These are phyloP conservation scores for Micromonas pusilla DNA, from an alignment of 139 green algal genomes.

Conservation along the genomic window DNA sequence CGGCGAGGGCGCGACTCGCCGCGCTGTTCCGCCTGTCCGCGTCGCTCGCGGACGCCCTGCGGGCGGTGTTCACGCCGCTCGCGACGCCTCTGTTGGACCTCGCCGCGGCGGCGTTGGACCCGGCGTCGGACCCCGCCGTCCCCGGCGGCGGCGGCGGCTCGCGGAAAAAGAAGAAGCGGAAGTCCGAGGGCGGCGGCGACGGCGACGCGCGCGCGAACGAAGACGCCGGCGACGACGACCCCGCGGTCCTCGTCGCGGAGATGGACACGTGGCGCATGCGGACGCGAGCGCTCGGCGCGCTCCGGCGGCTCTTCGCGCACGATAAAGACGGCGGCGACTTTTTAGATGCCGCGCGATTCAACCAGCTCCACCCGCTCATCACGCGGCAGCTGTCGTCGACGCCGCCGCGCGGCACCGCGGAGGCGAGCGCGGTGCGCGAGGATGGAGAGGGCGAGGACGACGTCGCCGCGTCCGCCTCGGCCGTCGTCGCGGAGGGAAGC, in stretches of 20 bases:
- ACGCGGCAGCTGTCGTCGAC: background rate
- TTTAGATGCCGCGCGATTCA: background rate
- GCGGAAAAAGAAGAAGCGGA: slow-evolving; percentile 19
- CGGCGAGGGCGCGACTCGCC: background rate
- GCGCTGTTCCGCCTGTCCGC: slow-evolving; percentile 18
- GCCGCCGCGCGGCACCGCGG: background rate
- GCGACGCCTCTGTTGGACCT: slow-evolving; percentile 3
- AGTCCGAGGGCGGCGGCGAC: background rate
- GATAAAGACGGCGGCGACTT: background rate
- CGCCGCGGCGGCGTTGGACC: background rate
- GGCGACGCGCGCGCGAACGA: background rate
- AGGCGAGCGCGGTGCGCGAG: background rate
- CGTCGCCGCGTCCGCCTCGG: background rate
- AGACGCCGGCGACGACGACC: background rate
- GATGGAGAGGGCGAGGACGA: background rate
- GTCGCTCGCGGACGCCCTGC: slow-evolving; percentile 8
- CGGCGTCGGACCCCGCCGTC: background rate
- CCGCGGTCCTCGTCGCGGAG: background rate
- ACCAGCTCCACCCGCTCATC: slow-evolving; percentile 10
- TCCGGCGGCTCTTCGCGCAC: slow-evolving; percentile 11
- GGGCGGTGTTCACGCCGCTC: slow-evolving; percentile 16
- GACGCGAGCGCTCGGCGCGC: background rate
- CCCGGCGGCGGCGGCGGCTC: too few relatives aligned
- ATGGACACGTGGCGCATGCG: slow-evolving; percentile 22
- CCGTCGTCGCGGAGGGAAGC: background rate